phyloP scores from a whole-genome alignment of 2,329 filamentous ascomycete genomes.

The Metarhizium robertsii region DNA sequence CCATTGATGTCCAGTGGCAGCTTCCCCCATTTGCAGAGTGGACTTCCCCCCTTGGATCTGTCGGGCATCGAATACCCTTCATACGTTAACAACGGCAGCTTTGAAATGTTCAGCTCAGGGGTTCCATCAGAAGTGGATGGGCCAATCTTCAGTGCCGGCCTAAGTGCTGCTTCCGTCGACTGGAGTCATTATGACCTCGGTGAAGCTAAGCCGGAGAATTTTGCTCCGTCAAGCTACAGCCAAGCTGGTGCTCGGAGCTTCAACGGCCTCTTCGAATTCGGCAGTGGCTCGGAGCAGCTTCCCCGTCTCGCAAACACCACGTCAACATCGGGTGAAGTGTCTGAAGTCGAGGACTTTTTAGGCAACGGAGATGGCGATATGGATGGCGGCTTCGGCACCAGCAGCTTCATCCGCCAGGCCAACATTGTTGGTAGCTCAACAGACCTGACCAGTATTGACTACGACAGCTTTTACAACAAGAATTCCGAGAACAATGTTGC shows the following conservation, averaged over 20 bases:
- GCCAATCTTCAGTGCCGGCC: constrained; percentile 52
- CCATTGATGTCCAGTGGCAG: constrained; percentile 42
- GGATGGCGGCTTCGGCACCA: constrained; percentile 36
- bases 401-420: constrained; percentile 35
- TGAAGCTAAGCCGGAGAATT: constrained; percentile 35
- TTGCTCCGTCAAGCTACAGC: constrained; percentile 45
- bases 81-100: constrained; percentile 35
- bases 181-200: constrained; percentile 37
- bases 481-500: constrained; percentile 28
- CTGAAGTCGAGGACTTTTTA: constrained; percentile 54
- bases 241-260: constrained; percentile 42
- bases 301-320: constrained; percentile 46
- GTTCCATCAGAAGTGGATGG: constrained; percentile 42
- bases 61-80: constrained; percentile 43
- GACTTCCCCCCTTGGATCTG: constrained; percentile 49
- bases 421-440: constrained; percentile 30
- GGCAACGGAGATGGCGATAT: constrained; percentile 39
- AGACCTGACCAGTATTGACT: constrained; percentile 42
- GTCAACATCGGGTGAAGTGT: constrained; percentile 58
- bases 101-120: constrained; percentile 43
- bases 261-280: constrained; percentile 41
- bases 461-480: constrained; percentile 46
- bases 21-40: constrained; percentile 42
- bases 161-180: constrained; percentile 44
- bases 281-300: constrained; percentile 43